Evolutionary conservation across 2,329 filamentous ascomycete species (phyloP), one percentile per base, ranked within the genome.

Genomic region (Pseudocercospora crystallina): DNA sequence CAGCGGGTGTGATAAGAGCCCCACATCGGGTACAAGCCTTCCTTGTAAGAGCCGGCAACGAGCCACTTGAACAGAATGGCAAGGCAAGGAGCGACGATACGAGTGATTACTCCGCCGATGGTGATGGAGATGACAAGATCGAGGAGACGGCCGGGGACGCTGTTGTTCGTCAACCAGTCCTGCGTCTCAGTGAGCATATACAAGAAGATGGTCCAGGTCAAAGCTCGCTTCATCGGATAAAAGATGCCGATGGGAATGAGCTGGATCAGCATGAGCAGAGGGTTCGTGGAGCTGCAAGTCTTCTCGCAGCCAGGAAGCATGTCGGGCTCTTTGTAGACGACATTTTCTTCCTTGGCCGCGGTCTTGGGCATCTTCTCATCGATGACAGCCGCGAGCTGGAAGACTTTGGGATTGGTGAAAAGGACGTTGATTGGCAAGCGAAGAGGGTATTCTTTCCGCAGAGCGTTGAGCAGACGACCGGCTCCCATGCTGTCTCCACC

Each of bases 1-100:
- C 80, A 83, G 8, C 78, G 71, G 0, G 77, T 81, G 61, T 82
- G 80, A 58, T 82, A 82, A 1, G 62, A 54, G 1, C 78, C 79
- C 80, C 80, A 83, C 80, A 83, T 83, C 2, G 80, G 79, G 57
- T 78, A 81, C 2, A 80, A 61, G 0, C 80, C 80, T 60, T 79
- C 73, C 32, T 68, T 70, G 60, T 80, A 77, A 1, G 73, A 72
- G 9, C 80, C 80, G 36, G 82, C 76, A 44, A 82, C 69, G 5
- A 77, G 38, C 80, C 80, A 82, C 61, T 82, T 82, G 42, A 73
- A 69, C 2, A 67, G 35, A 17, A 82, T 79, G n/a, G 73, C 78
- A 15, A 76, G 34, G 20, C 76, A 62, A 0, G 80, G 80, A 5
- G 70, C 64, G 5, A 76, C 52, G 2, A 72, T 61, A 12, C 70